These are phyloP conservation scores for Clausena lansium DNA, from an alignment of 345 rosid species.

Conservation along the genomic window DNA sequence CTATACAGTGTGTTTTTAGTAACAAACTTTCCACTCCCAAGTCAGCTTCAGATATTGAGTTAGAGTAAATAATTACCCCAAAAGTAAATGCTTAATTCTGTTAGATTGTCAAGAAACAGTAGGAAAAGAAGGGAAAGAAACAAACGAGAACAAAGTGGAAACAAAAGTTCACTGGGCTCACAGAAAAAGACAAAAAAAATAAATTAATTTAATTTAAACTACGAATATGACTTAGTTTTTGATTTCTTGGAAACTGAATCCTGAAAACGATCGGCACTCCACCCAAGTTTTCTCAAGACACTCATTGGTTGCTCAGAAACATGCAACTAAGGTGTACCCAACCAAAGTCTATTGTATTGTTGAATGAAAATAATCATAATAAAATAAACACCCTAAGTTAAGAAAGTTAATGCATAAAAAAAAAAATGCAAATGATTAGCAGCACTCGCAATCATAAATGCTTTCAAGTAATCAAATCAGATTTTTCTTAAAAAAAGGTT, in stretches of 20 bases:
- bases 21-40: neutral
- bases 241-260: constrained; percentile 4
- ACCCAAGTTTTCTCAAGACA: neutral
- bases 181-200: neutral
- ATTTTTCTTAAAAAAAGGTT: too few species aligned
- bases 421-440: too few species aligned
- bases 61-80: neutral
- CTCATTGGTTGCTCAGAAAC: neutral
- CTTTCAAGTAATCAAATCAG: too few species aligned
- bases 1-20: neutral
- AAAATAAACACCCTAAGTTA: too few species aligned
- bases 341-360: neutral
- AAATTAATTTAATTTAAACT: neutral
- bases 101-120: neutral
- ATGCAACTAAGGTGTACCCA: neutral
- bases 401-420: too few species aligned
- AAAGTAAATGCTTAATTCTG: neutral
- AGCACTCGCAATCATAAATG: too few species aligned
- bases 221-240: neutral
- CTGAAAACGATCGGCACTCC: neutral
- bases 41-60: too few species aligned
- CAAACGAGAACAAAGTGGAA: neutral
- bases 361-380: too few species aligned
- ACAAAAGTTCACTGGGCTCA: neutral
- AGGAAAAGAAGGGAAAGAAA: neutral